Base-by-base conservation (phyloP, 1,284 basidiomycete species). In the Hemileccinum hortonii region DNA sequence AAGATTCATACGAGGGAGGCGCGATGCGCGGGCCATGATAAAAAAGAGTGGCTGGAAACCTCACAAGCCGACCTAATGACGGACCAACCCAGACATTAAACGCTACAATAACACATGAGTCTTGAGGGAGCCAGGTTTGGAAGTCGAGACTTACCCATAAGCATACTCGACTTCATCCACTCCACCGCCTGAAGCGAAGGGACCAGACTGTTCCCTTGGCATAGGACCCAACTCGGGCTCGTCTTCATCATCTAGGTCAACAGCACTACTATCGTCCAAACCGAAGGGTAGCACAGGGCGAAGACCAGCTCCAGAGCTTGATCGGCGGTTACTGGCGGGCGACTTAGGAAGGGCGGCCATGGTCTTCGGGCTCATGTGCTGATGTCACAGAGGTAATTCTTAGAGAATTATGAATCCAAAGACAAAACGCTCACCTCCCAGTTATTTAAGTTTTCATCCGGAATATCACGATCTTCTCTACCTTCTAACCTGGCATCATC, bases 331-430 rank as follows among this genome's bases (percentile, higher is more conserved):
- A 29, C 87, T 87, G 21, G 85, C 86, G 15, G 93, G 93, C 0
- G 91, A 93, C 65, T 92, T 92, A 0, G 93, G 90, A 43, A 96
- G 76, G 18, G 92, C 88, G 22, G 90, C 89, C 82, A 96, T 88
- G 3, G 92, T 94, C 69, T 91, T 90, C 3, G 92, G 92, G 56
- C 92, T 94, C 87, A 96, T 91, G 63, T 95, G 92, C 92, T 95
- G 59, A 16, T 49, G 5, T 16, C 39, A 46, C 12, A 26, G n/a
- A 38, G 22, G 15, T 47, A n/a, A 32, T 32, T 30, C 22, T 21
- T 47, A 39, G 50, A 33, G 19, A 53, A 46, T 6, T 19, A 42
- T 39, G 54, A 10, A 30, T 19, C 16, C 24, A 41, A 35, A 39
- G 32, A 37, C 0, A 21, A 19, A 1, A 18, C 18, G 64, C 87